These are phyloP conservation scores for Beauveria brongniartii DNA, from an alignment of 2,329 filamentous ascomycete species.

Conservation along the genomic window DNA sequence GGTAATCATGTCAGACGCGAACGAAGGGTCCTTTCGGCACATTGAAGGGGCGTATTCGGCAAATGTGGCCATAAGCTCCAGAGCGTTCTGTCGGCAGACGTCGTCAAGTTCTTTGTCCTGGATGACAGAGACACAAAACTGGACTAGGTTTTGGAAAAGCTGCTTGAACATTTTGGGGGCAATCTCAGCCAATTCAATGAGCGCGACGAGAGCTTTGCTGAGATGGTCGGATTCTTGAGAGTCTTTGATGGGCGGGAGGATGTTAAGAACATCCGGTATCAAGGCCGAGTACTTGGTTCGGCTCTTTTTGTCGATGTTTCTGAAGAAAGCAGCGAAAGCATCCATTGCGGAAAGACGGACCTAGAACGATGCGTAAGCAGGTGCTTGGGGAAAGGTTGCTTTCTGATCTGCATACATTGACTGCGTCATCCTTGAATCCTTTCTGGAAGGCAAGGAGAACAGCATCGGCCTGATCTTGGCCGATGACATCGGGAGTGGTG, in stretches of 20 bases:
- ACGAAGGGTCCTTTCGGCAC: conserved; percentile 89
- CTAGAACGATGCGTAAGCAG: conserved; percentile 29
- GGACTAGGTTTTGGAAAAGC: conserved; percentile 86
- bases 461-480: conserved; percentile 89
- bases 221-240: conserved; percentile 83
- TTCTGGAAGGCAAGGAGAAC: conserved; percentile 82
- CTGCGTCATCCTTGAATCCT: conserved; percentile 83
- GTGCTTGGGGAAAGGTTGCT: conserved; percentile 13
- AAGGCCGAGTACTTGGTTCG: conserved; percentile 83
- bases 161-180: conserved; percentile 96
- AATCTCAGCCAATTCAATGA: conserved; percentile 92
- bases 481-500: conserved; percentile 89
- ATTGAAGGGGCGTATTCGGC: conserved; percentile 89
- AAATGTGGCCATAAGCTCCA: conserved; percentile 97
- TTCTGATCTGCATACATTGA: conserved; percentile 48
- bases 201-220: conserved; percentile 77
- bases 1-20: conserved; percentile 94
- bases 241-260: conserved; percentile 89
- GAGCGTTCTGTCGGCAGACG: conserved; percentile 82
- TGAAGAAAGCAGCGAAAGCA: conserved; percentile 93
- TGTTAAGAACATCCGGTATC: conserved; percentile 86
- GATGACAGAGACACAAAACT: conserved; percentile 87
- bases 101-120: conserved; percentile 93
- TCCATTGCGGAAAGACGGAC: conserved; percentile 93
- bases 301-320: conserved; percentile 77